phyloP scores from a whole-genome alignment of 1,284 basidiomycete species.

The Termitomyces sp. region DNA sequence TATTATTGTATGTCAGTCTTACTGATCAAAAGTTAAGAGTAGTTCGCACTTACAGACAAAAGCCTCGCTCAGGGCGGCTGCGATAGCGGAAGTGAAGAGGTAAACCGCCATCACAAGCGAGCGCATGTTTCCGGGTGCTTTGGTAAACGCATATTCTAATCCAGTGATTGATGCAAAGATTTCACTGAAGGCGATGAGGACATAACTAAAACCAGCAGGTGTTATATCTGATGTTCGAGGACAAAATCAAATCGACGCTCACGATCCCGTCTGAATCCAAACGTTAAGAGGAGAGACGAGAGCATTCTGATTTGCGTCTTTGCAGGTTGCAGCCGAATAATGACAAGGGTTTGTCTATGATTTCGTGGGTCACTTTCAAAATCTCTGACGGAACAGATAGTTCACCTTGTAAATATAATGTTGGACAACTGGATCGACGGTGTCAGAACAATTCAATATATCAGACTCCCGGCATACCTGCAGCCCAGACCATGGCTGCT shows the following conservation, averaged over 20 bases:
- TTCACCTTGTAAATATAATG: slow-evolving; percentile 69
- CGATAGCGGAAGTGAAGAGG: slow-evolving; percentile 66
- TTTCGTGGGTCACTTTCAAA: neutral
- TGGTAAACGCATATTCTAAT: slow-evolving; percentile 87
- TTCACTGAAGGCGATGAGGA: slow-evolving; percentile 44
- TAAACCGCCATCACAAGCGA: slow-evolving; percentile 72
- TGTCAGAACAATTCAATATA: neutral
- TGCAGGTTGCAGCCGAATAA: slow-evolving; percentile 47
- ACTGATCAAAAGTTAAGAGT: neutral
- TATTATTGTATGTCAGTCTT: neutral
- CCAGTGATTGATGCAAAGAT: slow-evolving; percentile 86
- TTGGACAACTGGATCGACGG: slow-evolving; percentile 47
- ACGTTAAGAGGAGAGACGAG: slow-evolving; percentile 60
- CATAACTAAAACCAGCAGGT: neutral
- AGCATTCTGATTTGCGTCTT: slow-evolving; percentile 31
- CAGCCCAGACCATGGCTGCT: slow-evolving; percentile 57
- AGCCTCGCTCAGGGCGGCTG: slow-evolving; percentile 64
- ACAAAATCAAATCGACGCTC: slow-evolving; percentile 18
- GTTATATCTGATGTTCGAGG: neutral
- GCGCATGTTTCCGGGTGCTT: slow-evolving; percentile 78
- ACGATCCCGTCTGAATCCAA: slow-evolving; percentile 71
- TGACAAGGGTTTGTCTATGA: slow-evolving; percentile 60
- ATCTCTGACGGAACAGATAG: neutral
- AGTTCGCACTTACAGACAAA: slow-evolving; percentile 51
- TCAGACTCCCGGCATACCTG: slow-evolving; percentile 25